A percentile compares a stretch with the other conserved stretches of the same genome.
Conservation (phyloP, 768 basidiomycete species). For the Amanita molliuscula region DNA sequence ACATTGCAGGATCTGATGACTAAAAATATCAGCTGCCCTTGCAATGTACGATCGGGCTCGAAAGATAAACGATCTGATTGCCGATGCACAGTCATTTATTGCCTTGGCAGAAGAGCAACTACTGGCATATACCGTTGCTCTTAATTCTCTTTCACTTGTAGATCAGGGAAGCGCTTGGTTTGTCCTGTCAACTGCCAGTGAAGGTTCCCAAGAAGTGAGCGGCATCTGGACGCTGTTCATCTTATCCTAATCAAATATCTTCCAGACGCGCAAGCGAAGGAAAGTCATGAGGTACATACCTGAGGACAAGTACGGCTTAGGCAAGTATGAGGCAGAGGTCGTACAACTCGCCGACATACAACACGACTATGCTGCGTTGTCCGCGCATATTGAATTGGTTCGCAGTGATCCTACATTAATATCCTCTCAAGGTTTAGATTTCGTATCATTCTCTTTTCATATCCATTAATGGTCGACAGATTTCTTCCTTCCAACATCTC, state of each 20-base stretch:
- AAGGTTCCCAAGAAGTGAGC: conserved; percentile 37
- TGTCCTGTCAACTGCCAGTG: conserved; percentile 45
- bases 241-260: conserved; percentile 8
- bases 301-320: conserved; percentile 52
- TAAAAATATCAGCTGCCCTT: conserved; percentile 53
- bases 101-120: conserved; percentile 55
- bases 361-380: conserved; percentile 65
- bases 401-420: conserved; percentile 53
- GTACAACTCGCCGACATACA: conserved; percentile 73
- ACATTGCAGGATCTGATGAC: conserved; percentile 7
- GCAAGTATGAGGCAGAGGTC: conserved; percentile 64
- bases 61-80: conserved; percentile 55
- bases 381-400: conserved; percentile 69
- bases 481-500: conserved; percentile 41
- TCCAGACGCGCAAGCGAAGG: conserved; percentile 59
- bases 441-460: conserved; percentile 11
- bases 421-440: conserved; percentile 46
- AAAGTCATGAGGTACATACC: conserved; percentile 71
- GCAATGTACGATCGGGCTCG: conserved; percentile 90
- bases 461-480: conserved; percentile 22
- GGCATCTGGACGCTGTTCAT: conserved; percentile 13
- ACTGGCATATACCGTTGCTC: conserved; percentile 76
- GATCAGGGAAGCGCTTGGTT: conserved; percentile 81
- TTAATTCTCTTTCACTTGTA: conserved; percentile 80
- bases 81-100: conserved; percentile 27